A percentile compares a stretch with the other conserved stretches of the same genome.
These are phyloP conservation scores for Arthrobotrys megalospora DNA, from an alignment of 2,329 filamentous ascomycete genomes.

Conservation along the genomic window DNA sequence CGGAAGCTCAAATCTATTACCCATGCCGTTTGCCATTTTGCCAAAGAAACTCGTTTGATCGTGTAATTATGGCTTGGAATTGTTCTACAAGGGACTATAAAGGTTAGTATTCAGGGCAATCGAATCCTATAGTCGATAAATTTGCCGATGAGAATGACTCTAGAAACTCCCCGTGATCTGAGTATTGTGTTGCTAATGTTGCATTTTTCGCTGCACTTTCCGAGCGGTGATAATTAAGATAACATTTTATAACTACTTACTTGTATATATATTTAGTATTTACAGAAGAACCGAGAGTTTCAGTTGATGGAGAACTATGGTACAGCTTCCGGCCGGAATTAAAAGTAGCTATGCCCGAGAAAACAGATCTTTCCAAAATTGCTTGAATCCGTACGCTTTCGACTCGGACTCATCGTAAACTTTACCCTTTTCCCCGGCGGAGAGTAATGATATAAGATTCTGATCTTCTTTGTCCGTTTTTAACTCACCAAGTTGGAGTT, in stretches of 20 bases:
- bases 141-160: background rate
- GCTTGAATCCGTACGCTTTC: slow-evolving; percentile 83
- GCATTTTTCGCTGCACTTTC: background rate
- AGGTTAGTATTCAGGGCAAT: background rate
- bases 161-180: background rate
- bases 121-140: too few relatives aligned
- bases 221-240: background rate
- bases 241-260: too few relatives aligned
- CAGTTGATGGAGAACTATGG: too few relatives aligned
- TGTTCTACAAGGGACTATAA: background rate
- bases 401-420: slow-evolving; percentile 82
- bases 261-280: background rate
- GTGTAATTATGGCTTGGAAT: background rate
- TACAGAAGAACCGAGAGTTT: background rate
- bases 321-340: background rate
- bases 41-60: background rate
- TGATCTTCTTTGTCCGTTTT: slow-evolving; percentile 66
- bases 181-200: slow-evolving; percentile 22
- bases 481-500: slow-evolving; percentile 44
- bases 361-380: slow-evolving; percentile 90
- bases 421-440: slow-evolving; percentile 71
- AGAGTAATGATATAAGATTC: slow-evolving; percentile 76
- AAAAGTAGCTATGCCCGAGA: slow-evolving; percentile 11
- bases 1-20: slow-evolving; percentile 27
- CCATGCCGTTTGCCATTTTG: slow-evolving; percentile 15